phyloP scores from a whole-genome alignment of 2,329 filamentous ascomycete genomes.

The Epichloe amarillans region DNA sequence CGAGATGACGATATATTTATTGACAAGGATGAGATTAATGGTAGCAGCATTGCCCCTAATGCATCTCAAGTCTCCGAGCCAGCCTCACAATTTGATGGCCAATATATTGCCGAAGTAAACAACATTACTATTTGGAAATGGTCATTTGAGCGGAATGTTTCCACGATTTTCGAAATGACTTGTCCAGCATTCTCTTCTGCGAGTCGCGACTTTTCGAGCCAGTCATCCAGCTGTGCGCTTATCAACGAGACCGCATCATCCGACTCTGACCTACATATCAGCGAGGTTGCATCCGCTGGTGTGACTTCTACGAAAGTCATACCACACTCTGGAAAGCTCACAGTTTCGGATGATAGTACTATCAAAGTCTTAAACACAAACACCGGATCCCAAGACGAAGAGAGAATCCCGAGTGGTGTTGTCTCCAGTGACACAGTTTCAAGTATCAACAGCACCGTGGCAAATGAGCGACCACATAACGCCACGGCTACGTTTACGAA shows the following conservation, averaged over 20 bases:
- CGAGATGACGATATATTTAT: slow-evolving; percentile 47
- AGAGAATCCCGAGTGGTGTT: background rate
- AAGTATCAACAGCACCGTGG: background rate
- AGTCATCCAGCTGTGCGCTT: background rate
- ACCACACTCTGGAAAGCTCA: background rate
- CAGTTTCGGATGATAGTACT: background rate
- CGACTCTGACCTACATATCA: background rate
- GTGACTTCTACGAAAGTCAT: background rate
- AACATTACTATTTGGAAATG: background rate
- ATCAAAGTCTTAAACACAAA: background rate
- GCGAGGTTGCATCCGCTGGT: background rate
- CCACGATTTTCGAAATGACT: background rate
- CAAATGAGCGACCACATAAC: slow-evolving; percentile 4
- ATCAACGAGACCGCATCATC: background rate
- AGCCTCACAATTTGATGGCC: background rate
- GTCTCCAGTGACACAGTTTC: background rate
- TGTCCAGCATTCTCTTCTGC: background rate
- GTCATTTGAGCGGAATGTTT: background rate
- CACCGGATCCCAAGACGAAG: background rate
- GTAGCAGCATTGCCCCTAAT: background rate
- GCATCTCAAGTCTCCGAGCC: background rate
- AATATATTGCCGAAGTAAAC: background rate
- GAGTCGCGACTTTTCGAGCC: background rate
- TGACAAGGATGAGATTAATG: slow-evolving; percentile 13
- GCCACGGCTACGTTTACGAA: slow-evolving; percentile 3